Evolutionary conservation across 805 yeast species (phyloP), one percentile per base, ranked within the genome.

Genomic region (Candida silvatica): DNA sequence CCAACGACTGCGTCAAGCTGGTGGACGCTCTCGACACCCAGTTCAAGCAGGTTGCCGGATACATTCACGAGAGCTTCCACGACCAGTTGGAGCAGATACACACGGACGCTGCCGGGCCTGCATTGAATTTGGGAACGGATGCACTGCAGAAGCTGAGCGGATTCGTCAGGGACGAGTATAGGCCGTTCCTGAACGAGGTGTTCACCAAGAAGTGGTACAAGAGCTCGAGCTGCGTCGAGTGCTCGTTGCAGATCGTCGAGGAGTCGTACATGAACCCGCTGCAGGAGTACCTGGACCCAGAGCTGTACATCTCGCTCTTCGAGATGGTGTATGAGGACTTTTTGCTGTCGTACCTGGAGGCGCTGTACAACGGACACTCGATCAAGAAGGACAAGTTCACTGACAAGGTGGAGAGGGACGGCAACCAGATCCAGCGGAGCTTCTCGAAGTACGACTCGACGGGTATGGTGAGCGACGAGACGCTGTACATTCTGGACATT

Each of bases 381-480:
- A 46, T 37, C 7, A 43, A 57, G 33, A 54, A 52, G 29, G 41
- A 40, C 31, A 52, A 54, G 36, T 46, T 59, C 20, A 54, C 67
- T 31, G 74, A 69, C 9, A 66, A 71, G 29, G 67, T 82, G 44
- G 71, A 74, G 40, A 58, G 72, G 40, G 92, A 83, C 57, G 73
- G 78, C 27, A 72, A 70, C 38, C 52, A 62, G 20, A 66, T 82
- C 28, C 74, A 67, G 49, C 67, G 65, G 23, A 54, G 71, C 18
- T 78, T 82, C 44, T 61, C 66, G 2, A 62, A 67, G 29, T 66
- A 61, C 37, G 49, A 62, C 35, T 59, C 59, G 9, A 39, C 34
- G 19, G 44, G 33, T 16, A 26, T 29, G 12, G 36, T 27, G 15
- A 20, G 20, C n/a, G 17, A 20, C 6, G 43, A 31, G 35, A 35